phyloP scores from a whole-genome alignment of 805 yeast genomes.

The Saturnispora ahearnii region DNA sequence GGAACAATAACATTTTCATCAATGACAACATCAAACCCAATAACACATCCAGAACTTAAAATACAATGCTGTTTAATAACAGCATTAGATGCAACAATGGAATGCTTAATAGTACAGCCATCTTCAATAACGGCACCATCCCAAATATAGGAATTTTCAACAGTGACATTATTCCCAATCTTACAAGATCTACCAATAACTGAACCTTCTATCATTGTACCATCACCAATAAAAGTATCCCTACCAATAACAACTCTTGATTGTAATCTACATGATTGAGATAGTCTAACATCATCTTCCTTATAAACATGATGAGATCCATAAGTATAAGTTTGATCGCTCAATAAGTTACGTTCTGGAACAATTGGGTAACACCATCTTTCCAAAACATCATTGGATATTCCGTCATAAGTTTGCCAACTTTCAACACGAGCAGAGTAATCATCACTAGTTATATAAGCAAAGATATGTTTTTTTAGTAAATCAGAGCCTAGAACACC shows the following conservation, averaged over 20 bases:
- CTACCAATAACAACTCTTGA: constrained; percentile 78
- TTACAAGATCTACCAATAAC: constrained; percentile 80
- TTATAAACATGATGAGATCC: constrained; percentile 83
- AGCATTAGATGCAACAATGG: constrained; percentile 65
- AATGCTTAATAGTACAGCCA: constrained; percentile 44
- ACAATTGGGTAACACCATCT: constrained; percentile 91
- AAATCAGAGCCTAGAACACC: constrained; percentile 89
- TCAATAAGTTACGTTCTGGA: constrained; percentile 73
- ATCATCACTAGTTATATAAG: constrained; percentile 68
- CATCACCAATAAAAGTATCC: constrained; percentile 67
- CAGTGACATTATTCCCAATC: constrained; percentile 68
- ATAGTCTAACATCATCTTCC: constrained; percentile 79
- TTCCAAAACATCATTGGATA: constrained; percentile 80
- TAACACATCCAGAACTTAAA: constrained; percentile 61
- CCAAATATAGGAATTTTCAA: constrained; percentile 80
- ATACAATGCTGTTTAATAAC: constrained; percentile 42
- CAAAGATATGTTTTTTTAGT: constrained; percentile 82
- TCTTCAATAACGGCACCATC: constrained; percentile 70
- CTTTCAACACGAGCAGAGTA: constrained; percentile 95
- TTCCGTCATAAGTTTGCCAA: constrained; percentile 87
- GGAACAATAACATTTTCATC: constrained; percentile 45
- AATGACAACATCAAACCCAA: constrained; percentile 67
- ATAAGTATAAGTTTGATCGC: constrained; percentile 65
- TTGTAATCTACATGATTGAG: constrained; percentile 85
- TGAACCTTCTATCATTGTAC: constrained; percentile 54